phyloP scores from a whole-genome alignment of 2,329 filamentous ascomycete species.

The Aspergillus candidus region DNA sequence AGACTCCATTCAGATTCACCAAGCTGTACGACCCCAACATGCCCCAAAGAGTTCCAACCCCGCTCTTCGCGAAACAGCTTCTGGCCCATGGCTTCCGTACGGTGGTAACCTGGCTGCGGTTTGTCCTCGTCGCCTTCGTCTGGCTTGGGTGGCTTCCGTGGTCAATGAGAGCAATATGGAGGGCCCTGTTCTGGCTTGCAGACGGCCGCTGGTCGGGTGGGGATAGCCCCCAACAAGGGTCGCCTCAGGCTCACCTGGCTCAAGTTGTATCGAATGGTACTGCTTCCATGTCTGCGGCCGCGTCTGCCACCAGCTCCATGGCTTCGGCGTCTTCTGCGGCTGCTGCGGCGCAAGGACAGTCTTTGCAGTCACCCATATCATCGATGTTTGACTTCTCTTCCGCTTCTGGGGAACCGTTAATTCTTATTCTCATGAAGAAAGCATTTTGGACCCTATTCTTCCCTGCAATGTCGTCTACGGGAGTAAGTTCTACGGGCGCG shows the following conservation, averaged over 20 bases:
- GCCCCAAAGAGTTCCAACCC: slow-evolving; percentile 73
- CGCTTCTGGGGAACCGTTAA: slow-evolving; percentile 39
- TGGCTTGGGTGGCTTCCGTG: slow-evolving; percentile 89
- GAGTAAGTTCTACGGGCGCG: slow-evolving; percentile 20
- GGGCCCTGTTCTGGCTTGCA: slow-evolving; percentile 88
- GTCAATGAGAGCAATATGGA: slow-evolving; percentile 86
- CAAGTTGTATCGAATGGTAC: slow-evolving; percentile 25
- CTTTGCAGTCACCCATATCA: slow-evolving; percentile 31
- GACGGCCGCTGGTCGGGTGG: slow-evolving; percentile 60
- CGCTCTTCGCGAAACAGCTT: slow-evolving; percentile 75
- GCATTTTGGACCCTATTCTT: slow-evolving; percentile 33
- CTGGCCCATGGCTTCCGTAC: slow-evolving; percentile 66
- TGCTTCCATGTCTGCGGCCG: slow-evolving; percentile 13
- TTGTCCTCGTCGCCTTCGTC: slow-evolving; percentile 70
- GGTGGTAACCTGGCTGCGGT: slow-evolving; percentile 70
- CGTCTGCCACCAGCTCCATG: slow-evolving; percentile 17
- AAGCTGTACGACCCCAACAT: slow-evolving; percentile 95
- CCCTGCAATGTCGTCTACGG: slow-evolving; percentile 23
- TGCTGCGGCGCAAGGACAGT: slow-evolving; percentile 21
- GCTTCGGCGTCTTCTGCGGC: slow-evolving; percentile 10
- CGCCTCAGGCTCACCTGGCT: slow-evolving; percentile 15
- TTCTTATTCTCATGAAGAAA: slow-evolving; percentile 43
- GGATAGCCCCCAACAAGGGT: slow-evolving; percentile 18
- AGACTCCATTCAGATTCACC: slow-evolving; percentile 95
- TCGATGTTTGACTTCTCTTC: slow-evolving; percentile 38